phyloP scores from a whole-genome alignment of 2,329 filamentous ascomycete species.

The Ophiostoma triangulosporum region DNA sequence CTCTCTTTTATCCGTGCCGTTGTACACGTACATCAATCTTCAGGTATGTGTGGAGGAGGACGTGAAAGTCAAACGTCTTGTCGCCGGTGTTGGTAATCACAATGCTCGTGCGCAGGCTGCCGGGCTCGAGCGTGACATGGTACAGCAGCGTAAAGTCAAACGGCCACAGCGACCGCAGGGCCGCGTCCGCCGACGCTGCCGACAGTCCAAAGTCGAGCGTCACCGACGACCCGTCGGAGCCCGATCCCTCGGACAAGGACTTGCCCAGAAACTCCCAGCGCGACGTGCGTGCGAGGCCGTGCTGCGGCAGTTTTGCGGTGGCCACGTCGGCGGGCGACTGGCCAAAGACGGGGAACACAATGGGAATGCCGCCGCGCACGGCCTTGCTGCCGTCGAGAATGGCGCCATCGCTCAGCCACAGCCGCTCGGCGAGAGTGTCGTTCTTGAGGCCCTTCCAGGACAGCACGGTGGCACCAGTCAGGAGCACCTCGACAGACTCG shows the following conservation, averaged over 20 bases:
- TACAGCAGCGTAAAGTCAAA: constrained; percentile 85
- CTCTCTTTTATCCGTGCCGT: background rate
- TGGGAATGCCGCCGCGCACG: constrained; percentile 79
- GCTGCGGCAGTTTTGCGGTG: constrained; percentile 73
- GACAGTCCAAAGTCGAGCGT: constrained; percentile 95
- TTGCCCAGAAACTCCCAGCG: constrained; percentile 92
- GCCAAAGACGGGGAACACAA: constrained; percentile 94
- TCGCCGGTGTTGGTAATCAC: constrained; percentile 81
- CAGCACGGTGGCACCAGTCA: constrained; percentile 85
- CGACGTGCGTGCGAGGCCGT: constrained; percentile 84
- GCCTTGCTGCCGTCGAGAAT: constrained; percentile 77
- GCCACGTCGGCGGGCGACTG: constrained; percentile 56
- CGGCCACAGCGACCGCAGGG: constrained; percentile 62
- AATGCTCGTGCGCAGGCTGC: constrained; percentile 64
- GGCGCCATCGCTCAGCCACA: constrained; percentile 73
- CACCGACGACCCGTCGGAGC: constrained; percentile 28
- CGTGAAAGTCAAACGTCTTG: constrained; percentile 78
- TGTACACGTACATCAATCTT: constrained; percentile 51
- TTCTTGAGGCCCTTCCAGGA: constrained; percentile 70
- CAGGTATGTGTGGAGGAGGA: constrained; percentile 85
- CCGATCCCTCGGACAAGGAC: constrained; percentile 51
- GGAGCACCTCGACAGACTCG: constrained; percentile 71
- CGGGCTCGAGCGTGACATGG: constrained; percentile 70
- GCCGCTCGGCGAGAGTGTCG: constrained; percentile 51
- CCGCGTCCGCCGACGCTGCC: constrained; percentile 53